A percentile compares a stretch with the other conserved stretches of the same genome.
These are phyloP conservation scores for Trichoderma orchidacearum DNA, from an alignment of 495 filamentous ascomycete genomes.

Conservation along the genomic window DNA sequence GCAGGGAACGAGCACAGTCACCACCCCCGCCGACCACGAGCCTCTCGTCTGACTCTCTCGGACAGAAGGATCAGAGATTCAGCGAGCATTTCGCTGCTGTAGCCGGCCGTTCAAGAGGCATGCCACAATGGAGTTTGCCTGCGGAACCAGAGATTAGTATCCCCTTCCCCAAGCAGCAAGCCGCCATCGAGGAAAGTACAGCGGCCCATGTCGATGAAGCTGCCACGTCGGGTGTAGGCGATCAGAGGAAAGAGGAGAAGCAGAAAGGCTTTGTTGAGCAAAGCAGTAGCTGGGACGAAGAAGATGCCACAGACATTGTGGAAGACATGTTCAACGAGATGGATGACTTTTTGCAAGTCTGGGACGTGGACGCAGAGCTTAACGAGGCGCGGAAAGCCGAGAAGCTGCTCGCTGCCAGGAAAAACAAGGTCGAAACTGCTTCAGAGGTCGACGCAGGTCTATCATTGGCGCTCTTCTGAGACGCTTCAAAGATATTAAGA, in stretches of 20 bases:
- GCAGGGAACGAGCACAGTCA: neutral
- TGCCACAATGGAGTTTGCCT: neutral
- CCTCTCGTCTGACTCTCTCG: conserved; percentile 2
- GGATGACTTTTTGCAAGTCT: conserved; percentile 23
- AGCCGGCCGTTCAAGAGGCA: conserved; percentile 4
- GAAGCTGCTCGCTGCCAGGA: neutral
- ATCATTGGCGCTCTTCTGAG: neutral
- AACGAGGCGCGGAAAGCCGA: conserved; percentile 10
- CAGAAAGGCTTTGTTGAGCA: conserved; percentile 6
- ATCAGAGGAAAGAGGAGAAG: neutral
- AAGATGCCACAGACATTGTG: conserved; percentile 22
- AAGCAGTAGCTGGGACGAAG: neutral
- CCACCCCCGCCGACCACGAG: conserved; percentile 12
- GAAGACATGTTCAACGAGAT: conserved; percentile 26
- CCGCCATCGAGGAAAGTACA: neutral
- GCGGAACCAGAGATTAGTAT: conserved; percentile 3
- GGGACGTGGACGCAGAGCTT: conserved; percentile 26
- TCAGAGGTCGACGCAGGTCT: neutral
- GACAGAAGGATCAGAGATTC: conserved; percentile 10
- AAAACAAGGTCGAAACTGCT: neutral
- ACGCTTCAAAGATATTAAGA: too few relatives aligned
- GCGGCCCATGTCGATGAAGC: too few relatives aligned
- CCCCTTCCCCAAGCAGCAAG: neutral
- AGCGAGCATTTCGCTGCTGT: conserved; percentile 22
- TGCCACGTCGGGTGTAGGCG: too few relatives aligned